Percentiles rank a stretch among this genome's conserved stretches.
Evolutionary conservation across 2,329 filamentous ascomycete species (phyloP).

Genomic region (Colletotrichum sublineola): DNA sequence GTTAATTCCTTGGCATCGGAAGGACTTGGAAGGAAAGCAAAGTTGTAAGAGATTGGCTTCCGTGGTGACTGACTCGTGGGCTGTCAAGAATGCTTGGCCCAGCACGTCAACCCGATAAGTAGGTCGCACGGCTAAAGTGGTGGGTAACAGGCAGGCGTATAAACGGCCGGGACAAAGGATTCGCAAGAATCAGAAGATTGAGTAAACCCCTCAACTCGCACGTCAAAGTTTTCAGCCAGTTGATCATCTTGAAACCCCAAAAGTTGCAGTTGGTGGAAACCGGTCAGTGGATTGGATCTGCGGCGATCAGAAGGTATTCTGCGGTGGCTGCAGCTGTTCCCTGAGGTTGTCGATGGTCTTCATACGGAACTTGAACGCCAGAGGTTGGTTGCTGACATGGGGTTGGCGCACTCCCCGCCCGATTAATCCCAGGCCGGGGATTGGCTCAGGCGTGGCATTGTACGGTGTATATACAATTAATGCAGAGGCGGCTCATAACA

Average conservation of each 20-base stretch:
- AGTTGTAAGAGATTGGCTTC: conserved; percentile 36
- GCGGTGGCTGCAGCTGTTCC: neutral
- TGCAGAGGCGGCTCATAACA: neutral
- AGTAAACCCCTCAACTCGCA: neutral
- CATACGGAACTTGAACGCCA: neutral
- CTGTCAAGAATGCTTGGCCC: conserved; percentile 15
- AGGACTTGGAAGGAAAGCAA: conserved; percentile 26
- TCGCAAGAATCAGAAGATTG: neutral
- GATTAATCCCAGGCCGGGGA: no score
- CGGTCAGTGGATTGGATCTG: neutral
- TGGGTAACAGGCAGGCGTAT: neutral
- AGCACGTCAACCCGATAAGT: conserved; percentile 3
- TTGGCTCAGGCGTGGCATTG: neutral
- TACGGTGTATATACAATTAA: neutral
- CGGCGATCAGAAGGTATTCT: conserved; percentile 12
- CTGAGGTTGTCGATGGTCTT: neutral
- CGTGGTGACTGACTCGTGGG: conserved; percentile 32
- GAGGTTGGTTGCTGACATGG: neutral
- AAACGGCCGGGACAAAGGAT: neutral
- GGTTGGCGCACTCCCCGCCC: neutral
- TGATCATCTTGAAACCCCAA: conserved; percentile 31
- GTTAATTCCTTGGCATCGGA: conserved; percentile 36
- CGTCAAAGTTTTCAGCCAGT: conserved; percentile 15
- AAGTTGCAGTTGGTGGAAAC: conserved; percentile 35
- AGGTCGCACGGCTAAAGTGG: neutral